These are phyloP conservation scores for Pholiota conissans DNA, from an alignment of 768 basidiomycete genomes.

Conservation along the genomic window DNA sequence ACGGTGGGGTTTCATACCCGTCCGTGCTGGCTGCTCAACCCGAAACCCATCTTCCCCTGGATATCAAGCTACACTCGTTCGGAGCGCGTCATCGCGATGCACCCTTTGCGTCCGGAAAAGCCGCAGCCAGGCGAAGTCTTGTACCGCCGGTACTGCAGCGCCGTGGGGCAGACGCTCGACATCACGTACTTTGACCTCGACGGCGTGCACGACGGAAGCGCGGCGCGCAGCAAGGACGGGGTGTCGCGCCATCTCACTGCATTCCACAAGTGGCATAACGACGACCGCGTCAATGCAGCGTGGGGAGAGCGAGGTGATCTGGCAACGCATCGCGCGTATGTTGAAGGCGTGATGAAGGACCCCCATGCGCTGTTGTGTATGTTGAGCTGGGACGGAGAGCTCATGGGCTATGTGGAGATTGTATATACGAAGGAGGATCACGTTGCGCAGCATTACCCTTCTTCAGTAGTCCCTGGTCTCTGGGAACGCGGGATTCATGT, in stretches of 20 bases:
- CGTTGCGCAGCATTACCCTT: conserved; percentile 29
- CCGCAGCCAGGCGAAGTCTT: conserved; percentile 38
- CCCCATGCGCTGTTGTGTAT: conserved; percentile 39
- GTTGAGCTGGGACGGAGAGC: conserved; percentile 47
- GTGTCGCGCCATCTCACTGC: conserved; percentile 39
- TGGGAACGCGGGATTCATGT: conserved; percentile 42
- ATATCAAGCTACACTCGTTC: conserved; percentile 43
- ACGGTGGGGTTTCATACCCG: conserved; percentile 30
- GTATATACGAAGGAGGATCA: conserved; percentile 45
- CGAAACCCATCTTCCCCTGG: conserved; percentile 32
- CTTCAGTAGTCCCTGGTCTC: conserved; percentile 19
- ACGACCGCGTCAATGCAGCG: conserved; percentile 41
- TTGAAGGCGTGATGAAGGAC: conserved; percentile 34
- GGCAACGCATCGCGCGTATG: conserved; percentile 42
- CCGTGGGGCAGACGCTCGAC: conserved; percentile 31
- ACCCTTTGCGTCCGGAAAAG: conserved; percentile 52
- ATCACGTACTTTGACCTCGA: conserved; percentile 33
- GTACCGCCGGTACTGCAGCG: conserved; percentile 38
- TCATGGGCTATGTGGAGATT: conserved; percentile 46
- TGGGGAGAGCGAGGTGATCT: conserved; percentile 48
- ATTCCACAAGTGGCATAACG: conserved; percentile 52
- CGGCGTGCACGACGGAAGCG: conserved; percentile 21
- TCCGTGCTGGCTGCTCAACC: conserved; percentile 29
- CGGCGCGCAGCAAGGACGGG: not conserved
- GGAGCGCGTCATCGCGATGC: conserved; percentile 46